Evolutionary conservation across 345 rosid species (phyloP), one percentile per base, ranked within the genome.

Genomic region (Mallotus nudiflorus): DNA sequence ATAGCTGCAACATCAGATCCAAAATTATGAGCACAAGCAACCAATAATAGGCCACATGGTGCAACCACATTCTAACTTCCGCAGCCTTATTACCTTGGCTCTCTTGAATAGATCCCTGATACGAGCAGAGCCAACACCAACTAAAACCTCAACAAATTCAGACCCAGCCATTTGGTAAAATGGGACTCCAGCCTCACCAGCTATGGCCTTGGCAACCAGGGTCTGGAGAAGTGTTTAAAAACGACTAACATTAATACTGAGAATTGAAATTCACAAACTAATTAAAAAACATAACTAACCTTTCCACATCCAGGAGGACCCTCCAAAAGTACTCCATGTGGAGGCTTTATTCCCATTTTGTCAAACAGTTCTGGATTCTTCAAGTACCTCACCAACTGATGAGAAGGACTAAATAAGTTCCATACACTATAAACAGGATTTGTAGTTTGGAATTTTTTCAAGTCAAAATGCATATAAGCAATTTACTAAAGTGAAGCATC

Each of bases 91-190:
- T 67, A 93, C 98, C 97, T 93, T 89, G 66, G 98, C 98, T 82
- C 98, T 85, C 91, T 88, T 93, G 72, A 93, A 93, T 24, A 93
- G 81, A 85, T 93, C 98, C 82, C 98, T 91, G 70, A 91, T 91
- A 82, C 97, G 92, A 57, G 98, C 98, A 76, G 98, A 91, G 62
- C 97, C 98, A 64, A 93, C 98, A 67, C 98, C 98, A 69, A 93
- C 98, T 72, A 93, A 85, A 67, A 93, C 98, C 80, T 93, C 98
- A 5, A 93, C 97, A 72, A 93, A 93, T 75, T 93, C 97, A 71
- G 98, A 89, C 68, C 98, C 97, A 72, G 98, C 98, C 98, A 93
- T 93, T 78, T 91, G 97, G 75, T 93, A 93, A 87, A 93, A 93
- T 7, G 97, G 98, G 51, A 93, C 98, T 31, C 97, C 98, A 67